Evolutionary conservation across 2,329 filamentous ascomycete genomes (phyloP).

Genomic region (Alternaria brassicae): DNA sequence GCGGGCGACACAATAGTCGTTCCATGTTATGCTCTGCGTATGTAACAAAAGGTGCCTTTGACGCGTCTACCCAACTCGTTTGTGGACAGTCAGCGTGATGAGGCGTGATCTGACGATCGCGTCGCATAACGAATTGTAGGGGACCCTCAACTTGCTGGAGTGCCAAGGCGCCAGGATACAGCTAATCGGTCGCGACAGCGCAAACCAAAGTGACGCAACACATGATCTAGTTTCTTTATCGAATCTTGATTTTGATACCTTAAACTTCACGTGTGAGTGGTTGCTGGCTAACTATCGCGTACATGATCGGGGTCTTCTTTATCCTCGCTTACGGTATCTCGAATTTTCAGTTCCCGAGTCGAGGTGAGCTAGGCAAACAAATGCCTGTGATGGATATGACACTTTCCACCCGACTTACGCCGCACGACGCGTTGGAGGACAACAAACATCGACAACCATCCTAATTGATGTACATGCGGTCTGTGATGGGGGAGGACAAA

Average conservation of each 20-base stretch:
- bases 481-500: no score
- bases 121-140: not conserved
- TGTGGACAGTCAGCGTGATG: not conserved
- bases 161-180: slow-evolving; percentile 10
- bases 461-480: no score
- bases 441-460: no score
- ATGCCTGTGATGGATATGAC: no score
- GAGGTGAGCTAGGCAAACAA: no score
- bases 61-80: not conserved
- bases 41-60: not conserved
- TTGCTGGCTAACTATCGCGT: not conserved
- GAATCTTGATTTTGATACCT: not conserved
- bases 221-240: not conserved
- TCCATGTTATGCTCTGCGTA: not conserved
- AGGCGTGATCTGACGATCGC: not conserved
- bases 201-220: not conserved
- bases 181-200: not conserved
- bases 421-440: no score
- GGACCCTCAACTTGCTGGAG: slow-evolving; percentile 4
- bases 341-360: no score
- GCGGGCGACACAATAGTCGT: slow-evolving; percentile 2
- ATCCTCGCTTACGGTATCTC: no score
- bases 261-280: not conserved
- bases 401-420: no score
- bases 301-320: no score